Conservation (phyloP, 768 basidiomycete genomes). For the Nidularia pulvinata region DNA sequence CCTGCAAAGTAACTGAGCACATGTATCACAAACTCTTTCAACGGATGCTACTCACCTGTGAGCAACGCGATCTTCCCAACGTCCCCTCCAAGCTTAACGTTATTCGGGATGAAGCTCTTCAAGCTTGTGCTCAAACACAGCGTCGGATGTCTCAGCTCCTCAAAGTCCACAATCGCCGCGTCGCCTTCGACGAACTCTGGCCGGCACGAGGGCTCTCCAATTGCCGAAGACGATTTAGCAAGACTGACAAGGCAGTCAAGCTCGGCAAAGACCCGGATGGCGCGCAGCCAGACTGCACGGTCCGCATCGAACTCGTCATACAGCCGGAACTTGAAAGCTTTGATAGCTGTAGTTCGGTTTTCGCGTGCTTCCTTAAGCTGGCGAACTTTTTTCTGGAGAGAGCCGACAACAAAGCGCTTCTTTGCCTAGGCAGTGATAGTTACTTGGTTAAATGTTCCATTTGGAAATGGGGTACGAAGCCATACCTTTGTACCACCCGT, state of each 20-base stretch:
- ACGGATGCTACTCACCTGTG: conserved; percentile 61
- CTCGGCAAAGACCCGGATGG: conserved; percentile 86
- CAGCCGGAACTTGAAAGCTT: conserved; percentile 78
- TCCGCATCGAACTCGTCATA: conserved; percentile 84
- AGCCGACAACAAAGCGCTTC: conserved; percentile 76
- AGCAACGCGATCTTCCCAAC: conserved; percentile 78
- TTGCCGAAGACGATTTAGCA: conserved; percentile 83
- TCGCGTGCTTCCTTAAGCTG: conserved; percentile 94
- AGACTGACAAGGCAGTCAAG: conserved; percentile 95
- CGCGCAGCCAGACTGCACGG: conserved; percentile 79
- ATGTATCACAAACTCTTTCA: conserved; percentile 1
- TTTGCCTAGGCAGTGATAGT: conserved; percentile 44
- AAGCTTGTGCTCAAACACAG: conserved; percentile 62
- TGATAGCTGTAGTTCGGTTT: conserved; percentile 76
- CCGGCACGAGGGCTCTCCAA: conserved; percentile 94
- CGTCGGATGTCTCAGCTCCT: conserved; percentile 89
- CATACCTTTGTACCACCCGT: conserved; percentile 76
- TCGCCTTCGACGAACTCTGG: conserved; percentile 86
- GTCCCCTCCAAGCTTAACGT: conserved; percentile 82
- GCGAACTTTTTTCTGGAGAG: conserved; percentile 71
- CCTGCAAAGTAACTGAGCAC: conserved; percentile 35
- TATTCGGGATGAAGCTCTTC: conserved; percentile 90
- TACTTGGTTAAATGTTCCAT: neutral
- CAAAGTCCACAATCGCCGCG: conserved; percentile 82
- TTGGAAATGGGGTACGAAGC: no score